Evolutionary conservation across 805 yeast species (phyloP), one percentile per base, ranked within the genome.

Genomic region (Kodamaea neixiangensis): DNA sequence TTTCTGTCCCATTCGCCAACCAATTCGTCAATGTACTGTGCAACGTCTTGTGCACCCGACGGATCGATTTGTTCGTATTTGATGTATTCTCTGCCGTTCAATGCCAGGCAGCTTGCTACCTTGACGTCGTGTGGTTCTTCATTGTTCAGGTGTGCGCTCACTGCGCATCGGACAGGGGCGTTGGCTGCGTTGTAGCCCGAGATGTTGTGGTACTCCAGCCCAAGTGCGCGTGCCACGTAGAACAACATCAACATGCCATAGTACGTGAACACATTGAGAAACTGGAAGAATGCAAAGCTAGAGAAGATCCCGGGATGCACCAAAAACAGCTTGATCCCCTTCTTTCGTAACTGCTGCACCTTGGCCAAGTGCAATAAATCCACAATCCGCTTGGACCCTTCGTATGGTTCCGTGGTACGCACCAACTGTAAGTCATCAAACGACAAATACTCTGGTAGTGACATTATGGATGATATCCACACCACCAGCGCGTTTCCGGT

Each of bases 221-320:
- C 99, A 22, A 83, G 63, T 57, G 78, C 74, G 57, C 98, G 79
- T 7, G 97, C 96, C 6, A 91, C 39, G 66, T 90, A 91, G 63
- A 94, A 94, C 64, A 92, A 73, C 43, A 85, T 55, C 51, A 90
- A 62, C 98, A 94, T 94, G 10, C 96, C 96, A 57, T 87, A 83
- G 63, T 82, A 89, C 1, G 96, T 86, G 66, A 92, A 75, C 3
- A 87, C 68, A 63, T 90, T 91, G 64, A 94, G 77, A 59, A 79
- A 88, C 58, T 83, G 81, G 67, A 80, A 83, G 59, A 89, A 90
- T 3, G 96, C 86, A 54, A 85, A 85, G 48, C 96, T 86, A 18
- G 86, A 86, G 68, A 94, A 91, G 21, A 94, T 89, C 14, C 99
- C 99, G 0, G 99, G 99, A 53, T 94, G 97, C 4, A 88, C 83